Evolutionary conservation across 257 asterid species (phyloP).

Genomic region (Orobanche coerulescens): DNA sequence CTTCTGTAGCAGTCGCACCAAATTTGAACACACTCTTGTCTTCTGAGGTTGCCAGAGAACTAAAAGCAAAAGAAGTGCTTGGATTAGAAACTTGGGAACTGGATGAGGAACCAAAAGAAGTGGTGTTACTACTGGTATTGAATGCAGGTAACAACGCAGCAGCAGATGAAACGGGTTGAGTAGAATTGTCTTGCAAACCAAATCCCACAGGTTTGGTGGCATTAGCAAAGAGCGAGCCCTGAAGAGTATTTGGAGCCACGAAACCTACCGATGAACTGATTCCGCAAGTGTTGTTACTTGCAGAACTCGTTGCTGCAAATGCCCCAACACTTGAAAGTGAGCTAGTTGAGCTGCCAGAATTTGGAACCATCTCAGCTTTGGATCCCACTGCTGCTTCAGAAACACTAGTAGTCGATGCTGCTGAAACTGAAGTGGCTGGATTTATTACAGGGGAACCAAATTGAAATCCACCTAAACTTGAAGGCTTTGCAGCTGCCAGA

Average conservation of each 20-base stretch:
- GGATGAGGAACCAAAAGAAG: conserved; percentile 28
- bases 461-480: conserved; percentile 22
- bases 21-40: conserved; percentile 32
- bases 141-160: conserved; percentile 30
- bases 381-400: conserved; percentile 23
- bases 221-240: conserved; percentile 31
- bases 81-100: conserved; percentile 18
- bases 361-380: conserved; percentile 25
- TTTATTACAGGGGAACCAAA: conserved; percentile 33
- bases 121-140: conserved; percentile 3
- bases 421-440: conserved; percentile 27
- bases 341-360: conserved; percentile 25
- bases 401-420: conserved; percentile 28
- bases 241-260: conserved; percentile 27
- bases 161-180: conserved; percentile 26
- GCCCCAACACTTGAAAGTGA: conserved; percentile 26
- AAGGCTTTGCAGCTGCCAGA: conserved; percentile 26
- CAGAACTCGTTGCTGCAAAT: conserved; percentile 29
- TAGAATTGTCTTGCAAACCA: conserved; percentile 27
- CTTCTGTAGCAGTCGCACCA: conserved; percentile 29
- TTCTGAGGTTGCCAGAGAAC: conserved; percentile 33
- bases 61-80: conserved; percentile 24
- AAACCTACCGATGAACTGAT: conserved; percentile 24
- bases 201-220: conserved; percentile 29
- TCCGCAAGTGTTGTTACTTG: conserved; percentile 28